Evolutionary conservation across 805 yeast genomes (phyloP).

Genomic region (Myxozyma geophila): DNA sequence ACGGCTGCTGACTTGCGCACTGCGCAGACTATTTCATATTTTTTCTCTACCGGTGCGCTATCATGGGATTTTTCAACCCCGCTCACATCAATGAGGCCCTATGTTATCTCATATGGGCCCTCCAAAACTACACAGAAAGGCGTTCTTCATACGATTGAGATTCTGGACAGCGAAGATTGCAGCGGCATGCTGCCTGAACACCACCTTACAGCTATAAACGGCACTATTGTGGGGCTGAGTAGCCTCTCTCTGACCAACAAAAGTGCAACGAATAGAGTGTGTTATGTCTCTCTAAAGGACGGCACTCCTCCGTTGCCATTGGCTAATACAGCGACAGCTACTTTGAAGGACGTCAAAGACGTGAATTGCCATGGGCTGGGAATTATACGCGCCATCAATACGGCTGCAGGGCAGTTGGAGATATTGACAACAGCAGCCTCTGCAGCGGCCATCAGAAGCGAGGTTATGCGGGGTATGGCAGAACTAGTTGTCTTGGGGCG

Average conservation of each 20-base stretch:
- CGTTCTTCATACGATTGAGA: conserved; percentile 41
- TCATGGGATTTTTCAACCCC: conserved; percentile 40
- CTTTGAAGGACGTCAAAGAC: neutral
- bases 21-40: conserved; percentile 42
- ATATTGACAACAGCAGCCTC: conserved; percentile 12
- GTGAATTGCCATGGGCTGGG: conserved; percentile 29
- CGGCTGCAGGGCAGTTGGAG: conserved; percentile 5
- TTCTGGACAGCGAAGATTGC: conserved; percentile 33
- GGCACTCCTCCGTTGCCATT: conserved; percentile 1
- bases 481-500: conserved; percentile 18
- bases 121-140: conserved; percentile 34
- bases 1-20: conserved; percentile 37
- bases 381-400: conserved; percentile 27
- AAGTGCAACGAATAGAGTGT: neutral
- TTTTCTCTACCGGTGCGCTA: conserved; percentile 34
- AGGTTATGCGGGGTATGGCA: neutral
- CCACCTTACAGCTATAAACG: conserved; percentile 41
- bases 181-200: conserved; percentile 39
- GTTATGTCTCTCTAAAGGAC: conserved; percentile 1
- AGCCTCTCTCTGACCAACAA: conserved; percentile 10
- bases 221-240: conserved; percentile 44
- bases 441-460: neutral
- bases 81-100: conserved; percentile 45
- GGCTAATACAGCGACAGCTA: conserved; percentile 2
- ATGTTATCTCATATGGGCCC: conserved; percentile 36